A percentile compares a stretch with the other conserved stretches of the same genome.
Conservation (phyloP, 1,284 basidiomycete species). For the Ceratobasidium papillatum region DNA sequence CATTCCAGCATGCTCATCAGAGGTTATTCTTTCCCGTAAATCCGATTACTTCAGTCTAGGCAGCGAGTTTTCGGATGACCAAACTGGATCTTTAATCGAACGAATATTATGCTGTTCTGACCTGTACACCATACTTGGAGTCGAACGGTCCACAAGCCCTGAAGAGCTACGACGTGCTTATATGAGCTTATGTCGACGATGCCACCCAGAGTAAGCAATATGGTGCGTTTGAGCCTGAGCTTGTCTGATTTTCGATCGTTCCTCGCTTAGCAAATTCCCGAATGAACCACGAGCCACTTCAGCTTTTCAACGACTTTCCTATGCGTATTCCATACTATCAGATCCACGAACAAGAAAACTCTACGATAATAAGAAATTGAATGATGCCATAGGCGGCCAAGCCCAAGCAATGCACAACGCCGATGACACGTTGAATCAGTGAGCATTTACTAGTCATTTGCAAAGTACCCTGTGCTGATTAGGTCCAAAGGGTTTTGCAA, state of each 20-base stretch:
- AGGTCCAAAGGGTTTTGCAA: conserved; percentile 55
- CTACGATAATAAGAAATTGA: conserved; percentile 65
- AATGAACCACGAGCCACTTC: conserved; percentile 74
- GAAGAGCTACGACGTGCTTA: conserved; percentile 76
- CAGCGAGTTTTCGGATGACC: neutral
- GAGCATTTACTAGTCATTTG: conserved; percentile 59
- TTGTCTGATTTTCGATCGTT: neutral
- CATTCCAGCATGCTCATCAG: neutral
- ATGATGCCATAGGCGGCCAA: neutral
- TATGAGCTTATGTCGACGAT: conserved; percentile 74
- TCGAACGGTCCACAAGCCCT: conserved; percentile 67
- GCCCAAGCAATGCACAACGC: conserved; percentile 27
- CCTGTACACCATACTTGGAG: conserved; percentile 77
- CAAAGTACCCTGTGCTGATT: conserved; percentile 64
- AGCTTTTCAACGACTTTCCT: conserved; percentile 85
- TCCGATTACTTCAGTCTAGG: neutral
- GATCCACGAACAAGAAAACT: conserved; percentile 71
- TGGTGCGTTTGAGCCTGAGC: neutral
- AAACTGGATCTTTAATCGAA: conserved; percentile 52
- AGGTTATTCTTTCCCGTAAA: neutral
- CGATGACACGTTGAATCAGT: conserved; percentile 36
- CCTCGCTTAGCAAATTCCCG: conserved; percentile 73
- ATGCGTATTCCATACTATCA: conserved; percentile 82
- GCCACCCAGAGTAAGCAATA: conserved; percentile 80
- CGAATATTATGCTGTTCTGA: conserved; percentile 66